phyloP scores from a whole-genome alignment of 2,329 filamentous ascomycete genomes.

The Beauveria pseudobassiana region DNA sequence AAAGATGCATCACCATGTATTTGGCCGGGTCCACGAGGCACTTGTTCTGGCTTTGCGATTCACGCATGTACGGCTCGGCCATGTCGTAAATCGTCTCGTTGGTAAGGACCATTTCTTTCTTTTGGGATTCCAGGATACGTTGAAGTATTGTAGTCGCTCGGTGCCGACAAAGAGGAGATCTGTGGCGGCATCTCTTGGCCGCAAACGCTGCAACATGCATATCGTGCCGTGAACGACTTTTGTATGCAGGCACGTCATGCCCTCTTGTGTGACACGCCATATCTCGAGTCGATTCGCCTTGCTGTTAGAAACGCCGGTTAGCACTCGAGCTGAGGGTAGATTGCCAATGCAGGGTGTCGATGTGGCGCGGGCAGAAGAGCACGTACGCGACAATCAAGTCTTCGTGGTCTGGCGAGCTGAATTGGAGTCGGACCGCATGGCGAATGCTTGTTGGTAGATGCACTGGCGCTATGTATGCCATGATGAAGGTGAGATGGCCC shows the following conservation, averaged over 20 bases:
- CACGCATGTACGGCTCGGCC: slow-evolving; percentile 56
- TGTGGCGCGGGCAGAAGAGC: neutral
- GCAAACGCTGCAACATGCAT: slow-evolving; percentile 74
- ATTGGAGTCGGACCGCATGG: slow-evolving; percentile 74
- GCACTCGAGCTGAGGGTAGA: slow-evolving; percentile 11
- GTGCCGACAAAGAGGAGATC: slow-evolving; percentile 92
- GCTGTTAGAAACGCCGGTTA: slow-evolving; percentile 35
- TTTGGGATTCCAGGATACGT: slow-evolving; percentile 69
- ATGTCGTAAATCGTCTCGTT: slow-evolving; percentile 45
- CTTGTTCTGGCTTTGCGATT: slow-evolving; percentile 75
- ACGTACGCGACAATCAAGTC: slow-evolving; percentile 82
- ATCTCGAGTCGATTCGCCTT: slow-evolving; percentile 83
- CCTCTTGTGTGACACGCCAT: slow-evolving; percentile 61
- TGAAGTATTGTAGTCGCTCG: slow-evolving; percentile 85
- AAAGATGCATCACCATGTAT: slow-evolving; percentile 50
- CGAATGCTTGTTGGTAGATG: slow-evolving; percentile 87
- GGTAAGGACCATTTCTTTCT: slow-evolving; percentile 42
- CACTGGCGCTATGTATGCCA: slow-evolving; percentile 94
- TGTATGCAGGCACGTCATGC: slow-evolving; percentile 57
- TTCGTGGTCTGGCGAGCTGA: slow-evolving; percentile 67
- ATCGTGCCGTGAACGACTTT: slow-evolving; percentile 78
- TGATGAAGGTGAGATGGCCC: slow-evolving; percentile 29
- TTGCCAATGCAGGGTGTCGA: neutral
- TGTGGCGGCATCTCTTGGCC: slow-evolving; percentile 62
- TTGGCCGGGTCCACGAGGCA: slow-evolving; percentile 73